A percentile compares a stretch with the other conserved stretches of the same genome.
These are phyloP conservation scores for Calcarisporium arbuscula DNA, from an alignment of 2,329 filamentous ascomycete genomes.

Conservation along the genomic window DNA sequence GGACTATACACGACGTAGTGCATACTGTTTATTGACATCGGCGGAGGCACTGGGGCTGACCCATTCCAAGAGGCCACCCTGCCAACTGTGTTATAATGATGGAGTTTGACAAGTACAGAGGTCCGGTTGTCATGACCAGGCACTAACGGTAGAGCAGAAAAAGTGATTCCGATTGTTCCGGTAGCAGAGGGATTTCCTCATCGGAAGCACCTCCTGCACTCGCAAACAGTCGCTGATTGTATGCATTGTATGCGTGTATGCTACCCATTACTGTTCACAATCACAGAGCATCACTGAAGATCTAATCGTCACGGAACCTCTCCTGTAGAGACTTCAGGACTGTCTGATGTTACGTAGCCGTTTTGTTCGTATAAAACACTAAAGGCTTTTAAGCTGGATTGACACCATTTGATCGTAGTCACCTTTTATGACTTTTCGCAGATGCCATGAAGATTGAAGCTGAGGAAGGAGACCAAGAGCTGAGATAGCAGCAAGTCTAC, in stretches of 20 bases:
- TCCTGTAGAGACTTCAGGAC: constrained; percentile 10
- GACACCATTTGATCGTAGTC: constrained; percentile 5
- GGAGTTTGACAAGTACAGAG: constrained; percentile 10
- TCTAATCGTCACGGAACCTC: constrained; percentile 11
- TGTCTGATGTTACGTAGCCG: constrained; percentile 9
- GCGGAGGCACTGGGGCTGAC: constrained; percentile 9
- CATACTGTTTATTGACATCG: constrained; percentile 11
- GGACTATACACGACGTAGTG: constrained; percentile 10
- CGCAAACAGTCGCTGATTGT: constrained; percentile 4
- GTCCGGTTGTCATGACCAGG: constrained; percentile 8
- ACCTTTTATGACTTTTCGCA: too few species aligned
- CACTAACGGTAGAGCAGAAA: constrained; percentile 6
- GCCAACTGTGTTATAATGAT: constrained; percentile 10
- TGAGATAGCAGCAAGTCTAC: constrained; percentile 1
- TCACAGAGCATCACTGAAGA: constrained; percentile 11
- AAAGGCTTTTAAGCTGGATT: constrained; percentile 7
- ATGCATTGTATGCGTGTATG: too few species aligned
- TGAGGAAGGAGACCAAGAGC: constrained; percentile 4
- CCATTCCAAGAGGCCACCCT: constrained; percentile 9
- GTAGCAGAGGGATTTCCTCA: constrained; percentile 9
- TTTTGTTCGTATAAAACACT: constrained; percentile 10
- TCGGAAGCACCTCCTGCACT: constrained; percentile 7
- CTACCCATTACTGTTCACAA: too few species aligned
- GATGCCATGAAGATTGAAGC: constrained; percentile 5
- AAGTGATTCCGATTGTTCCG: constrained; percentile 9